These are phyloP conservation scores for Patellifolia procumbens DNA, from an alignment of 179 eudicot genomes.

Conservation along the genomic window DNA sequence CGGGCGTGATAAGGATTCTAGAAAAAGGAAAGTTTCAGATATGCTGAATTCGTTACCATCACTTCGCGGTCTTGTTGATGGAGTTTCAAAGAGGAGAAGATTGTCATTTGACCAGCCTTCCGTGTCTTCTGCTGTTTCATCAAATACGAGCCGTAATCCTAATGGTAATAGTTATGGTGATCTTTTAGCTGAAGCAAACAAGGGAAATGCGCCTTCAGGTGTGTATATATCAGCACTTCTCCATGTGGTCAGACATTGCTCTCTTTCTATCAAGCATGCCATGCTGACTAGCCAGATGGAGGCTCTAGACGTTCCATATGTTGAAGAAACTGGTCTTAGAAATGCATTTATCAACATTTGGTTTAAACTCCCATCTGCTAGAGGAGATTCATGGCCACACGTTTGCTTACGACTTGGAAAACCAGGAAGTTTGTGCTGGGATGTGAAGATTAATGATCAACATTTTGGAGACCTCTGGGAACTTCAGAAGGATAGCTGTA, in stretches of 20 bases:
- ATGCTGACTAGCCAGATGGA: slow-evolving; percentile 94
- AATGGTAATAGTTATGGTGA: slow-evolving; percentile 65
- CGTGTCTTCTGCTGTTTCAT: slow-evolving; percentile 38
- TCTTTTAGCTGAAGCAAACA: slow-evolving; percentile 91
- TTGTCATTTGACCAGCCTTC: slow-evolving; percentile 38
- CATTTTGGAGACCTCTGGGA: slow-evolving; percentile 96
- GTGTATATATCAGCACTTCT: slow-evolving; percentile 76
- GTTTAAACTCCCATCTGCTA: slow-evolving; percentile 80
- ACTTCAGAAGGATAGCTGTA: slow-evolving; percentile 78
- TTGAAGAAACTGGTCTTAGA: slow-evolving; percentile 80
- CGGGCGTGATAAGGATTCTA: slow-evolving; percentile 41
- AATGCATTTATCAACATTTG: slow-evolving; percentile 78
- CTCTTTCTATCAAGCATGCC: slow-evolving; percentile 95
- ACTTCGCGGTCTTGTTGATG: slow-evolving; percentile 41
- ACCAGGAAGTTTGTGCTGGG: slow-evolving; percentile 98
- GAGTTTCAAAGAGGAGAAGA: slow-evolving; percentile 60
- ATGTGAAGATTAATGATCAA: slow-evolving; percentile 91
- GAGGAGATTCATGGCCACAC: slow-evolving; percentile 74
- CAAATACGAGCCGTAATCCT: slow-evolving; percentile 35
- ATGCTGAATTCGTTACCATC: slow-evolving; percentile 72
- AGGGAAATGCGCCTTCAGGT: slow-evolving; percentile 80
- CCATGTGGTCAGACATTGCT: slow-evolving; percentile 94
- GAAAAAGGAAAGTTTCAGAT: slow-evolving; percentile 74
- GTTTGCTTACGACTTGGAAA: slow-evolving; percentile 88
- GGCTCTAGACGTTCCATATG: slow-evolving; percentile 78